phyloP scores from a whole-genome alignment of 225 moss, liverwort and hornwort genomes.

The Antitrichia curtipendula region DNA sequence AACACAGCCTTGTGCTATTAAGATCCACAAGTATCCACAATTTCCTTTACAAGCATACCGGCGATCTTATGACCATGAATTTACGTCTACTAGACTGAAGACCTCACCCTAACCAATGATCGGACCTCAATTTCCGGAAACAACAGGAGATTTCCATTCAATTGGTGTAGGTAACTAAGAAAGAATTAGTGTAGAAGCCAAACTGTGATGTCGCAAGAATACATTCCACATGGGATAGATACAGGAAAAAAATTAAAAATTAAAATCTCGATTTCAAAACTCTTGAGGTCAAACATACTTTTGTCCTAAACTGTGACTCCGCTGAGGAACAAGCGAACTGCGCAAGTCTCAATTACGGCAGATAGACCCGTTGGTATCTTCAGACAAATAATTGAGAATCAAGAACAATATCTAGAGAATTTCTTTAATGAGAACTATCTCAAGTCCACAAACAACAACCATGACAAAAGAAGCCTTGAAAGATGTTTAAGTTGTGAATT shows the following conservation, averaged over 20 bases:
- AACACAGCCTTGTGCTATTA: neutral
- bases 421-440: neutral
- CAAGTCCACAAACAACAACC: neutral
- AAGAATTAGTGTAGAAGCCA: neutral
- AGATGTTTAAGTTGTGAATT: neutral
- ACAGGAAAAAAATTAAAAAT: neutral
- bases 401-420: neutral
- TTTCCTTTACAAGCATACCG: neutral
- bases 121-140: neutral
- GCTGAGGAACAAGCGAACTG: neutral
- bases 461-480: neutral
- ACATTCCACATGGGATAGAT: neutral
- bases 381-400: neutral
- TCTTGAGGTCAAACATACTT: neutral
- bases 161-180: neutral
- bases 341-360: neutral
- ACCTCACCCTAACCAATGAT: neutral
- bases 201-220: neutral
- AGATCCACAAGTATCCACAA: neutral
- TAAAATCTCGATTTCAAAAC: neutral
- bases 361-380: neutral
- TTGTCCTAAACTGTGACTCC: neutral
- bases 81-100: neutral
- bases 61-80: neutral
- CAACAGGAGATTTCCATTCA: neutral